phyloP scores from a whole-genome alignment of 495 filamentous ascomycete genomes.

The Jackrogersella minutella region DNA sequence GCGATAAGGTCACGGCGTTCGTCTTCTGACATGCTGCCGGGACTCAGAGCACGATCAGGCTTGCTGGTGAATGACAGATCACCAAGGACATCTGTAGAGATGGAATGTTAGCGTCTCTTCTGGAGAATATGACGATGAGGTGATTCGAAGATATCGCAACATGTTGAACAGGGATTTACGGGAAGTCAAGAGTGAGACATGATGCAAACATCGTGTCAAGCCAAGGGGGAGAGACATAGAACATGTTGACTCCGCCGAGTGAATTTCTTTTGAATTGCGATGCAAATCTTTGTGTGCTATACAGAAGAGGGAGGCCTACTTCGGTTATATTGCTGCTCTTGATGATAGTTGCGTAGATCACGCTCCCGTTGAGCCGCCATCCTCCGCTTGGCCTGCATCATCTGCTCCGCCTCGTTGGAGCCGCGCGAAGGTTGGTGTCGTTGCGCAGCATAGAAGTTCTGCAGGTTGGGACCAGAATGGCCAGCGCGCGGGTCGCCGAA shows the following conservation, averaged over 20 bases:
- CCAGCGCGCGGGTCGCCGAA: conserved; percentile 73
- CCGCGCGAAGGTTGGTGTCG: conserved; percentile 84
- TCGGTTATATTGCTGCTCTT: conserved; percentile 99
- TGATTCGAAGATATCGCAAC: conserved; percentile 41
- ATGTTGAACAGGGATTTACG: conserved; percentile 37
- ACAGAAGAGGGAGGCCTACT: conserved; percentile 79
- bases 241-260: conserved; percentile 49
- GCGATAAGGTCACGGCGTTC: conserved; percentile 95
- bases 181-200: conserved; percentile 41
- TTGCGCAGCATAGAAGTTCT: conserved; percentile 93
- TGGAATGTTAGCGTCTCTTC: conserved; percentile 54
- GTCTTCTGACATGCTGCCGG: conserved; percentile 88
- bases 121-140: conserved; percentile 15
- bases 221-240: conserved; percentile 45
- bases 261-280: conserved; percentile 59
- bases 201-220: conserved; percentile 42
- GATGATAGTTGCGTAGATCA: conserved; percentile 99
- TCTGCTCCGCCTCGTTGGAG: conserved; percentile 94
- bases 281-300: conserved; percentile 62
- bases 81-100: conserved; percentile 74
- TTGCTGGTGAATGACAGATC: conserved; percentile 80
- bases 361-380: conserved; percentile 98
- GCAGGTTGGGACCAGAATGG: conserved; percentile 81
- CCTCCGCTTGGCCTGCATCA: conserved; percentile 98
- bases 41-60: conserved; percentile 91